phyloP scores from a whole-genome alignment of 2,329 filamentous ascomycete genomes.

The Pseudogymnoascus sp. region DNA sequence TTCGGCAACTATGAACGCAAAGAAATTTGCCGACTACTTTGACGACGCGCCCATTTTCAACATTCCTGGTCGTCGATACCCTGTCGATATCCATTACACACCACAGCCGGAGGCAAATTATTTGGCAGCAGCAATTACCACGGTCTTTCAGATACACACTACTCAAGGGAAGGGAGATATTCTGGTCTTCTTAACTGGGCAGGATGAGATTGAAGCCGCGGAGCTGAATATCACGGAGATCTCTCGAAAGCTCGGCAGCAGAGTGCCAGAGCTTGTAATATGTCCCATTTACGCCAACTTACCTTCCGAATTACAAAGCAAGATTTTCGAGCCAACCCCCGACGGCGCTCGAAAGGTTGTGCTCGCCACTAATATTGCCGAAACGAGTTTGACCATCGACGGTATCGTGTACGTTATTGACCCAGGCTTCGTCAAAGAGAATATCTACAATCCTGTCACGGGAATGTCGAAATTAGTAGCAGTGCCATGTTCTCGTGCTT shows the following conservation, averaged over 20 bases:
- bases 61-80: slow-evolving; percentile 81
- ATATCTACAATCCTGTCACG: slow-evolving; percentile 82
- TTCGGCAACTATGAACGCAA: slow-evolving; percentile 88
- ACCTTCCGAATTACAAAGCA: slow-evolving; percentile 80
- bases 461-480: slow-evolving; percentile 91
- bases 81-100: slow-evolving; percentile 87
- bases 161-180: slow-evolving; percentile 82
- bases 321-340: slow-evolving; percentile 92
- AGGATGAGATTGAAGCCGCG: slow-evolving; percentile 90
- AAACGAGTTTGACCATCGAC: slow-evolving; percentile 92
- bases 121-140: slow-evolving; percentile 82
- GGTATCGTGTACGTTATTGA: slow-evolving; percentile 96
- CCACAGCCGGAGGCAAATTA: slow-evolving; percentile 91
- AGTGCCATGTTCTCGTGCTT: slow-evolving; percentile 84
- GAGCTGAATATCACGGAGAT: slow-evolving; percentile 81
- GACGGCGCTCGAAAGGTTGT: slow-evolving; percentile 83
- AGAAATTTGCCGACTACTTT: slow-evolving; percentile 88
- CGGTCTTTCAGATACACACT: slow-evolving; percentile 90
- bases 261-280: slow-evolving; percentile 80
- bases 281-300: slow-evolving; percentile 93
- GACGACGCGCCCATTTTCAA: slow-evolving; percentile 91
- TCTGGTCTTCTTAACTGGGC: slow-evolving; percentile 87
- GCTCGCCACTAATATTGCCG: slow-evolving; percentile 91
- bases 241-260: slow-evolving; percentile 74
- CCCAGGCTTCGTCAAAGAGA: slow-evolving; percentile 91